These are phyloP conservation scores for Musa acuminata DNA, from an alignment of 176 grass and related monocot genomes.

Conservation along the genomic window DNA sequence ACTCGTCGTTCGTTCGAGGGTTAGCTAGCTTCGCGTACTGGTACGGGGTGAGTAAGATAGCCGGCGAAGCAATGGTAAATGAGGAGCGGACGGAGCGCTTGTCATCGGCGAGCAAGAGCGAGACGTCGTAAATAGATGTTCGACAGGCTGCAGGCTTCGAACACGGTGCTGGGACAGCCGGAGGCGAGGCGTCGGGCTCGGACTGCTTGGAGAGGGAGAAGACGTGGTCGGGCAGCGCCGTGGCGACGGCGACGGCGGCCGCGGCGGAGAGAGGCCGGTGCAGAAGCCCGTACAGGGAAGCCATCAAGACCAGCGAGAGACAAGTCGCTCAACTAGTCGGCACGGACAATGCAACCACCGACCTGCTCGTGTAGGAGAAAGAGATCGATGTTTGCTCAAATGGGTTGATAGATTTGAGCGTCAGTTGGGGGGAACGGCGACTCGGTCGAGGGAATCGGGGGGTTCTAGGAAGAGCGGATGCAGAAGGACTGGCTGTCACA, in stretches of 20 bases:
- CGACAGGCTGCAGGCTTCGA: too few relatives aligned
- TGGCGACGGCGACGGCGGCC: slow-evolving; percentile 47
- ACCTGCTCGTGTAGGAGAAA: background rate
- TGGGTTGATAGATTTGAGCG: background rate
- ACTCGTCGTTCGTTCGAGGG: background rate
- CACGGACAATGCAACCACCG: background rate
- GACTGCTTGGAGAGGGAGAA: slow-evolving; percentile 35
- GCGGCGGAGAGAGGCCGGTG: slow-evolving; percentile 69
- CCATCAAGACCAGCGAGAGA: slow-evolving; percentile 25
- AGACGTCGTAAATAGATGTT: background rate
- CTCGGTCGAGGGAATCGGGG: background rate
- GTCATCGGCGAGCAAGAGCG: slow-evolving; percentile 3
- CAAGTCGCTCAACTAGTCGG: background rate
- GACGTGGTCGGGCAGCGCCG: slow-evolving; percentile 40
- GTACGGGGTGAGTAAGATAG: slow-evolving; percentile 47
- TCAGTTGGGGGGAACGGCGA: too few relatives aligned
- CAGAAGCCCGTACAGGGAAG: slow-evolving; percentile 42
- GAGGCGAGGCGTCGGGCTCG: background rate
- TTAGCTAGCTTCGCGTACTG: slow-evolving; percentile 51
- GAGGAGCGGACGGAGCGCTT: slow-evolving; percentile 6
- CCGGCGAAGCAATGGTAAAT: slow-evolving; percentile 29
- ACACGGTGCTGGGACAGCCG: background rate
- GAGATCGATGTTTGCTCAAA: background rate
- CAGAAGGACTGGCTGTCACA: background rate
- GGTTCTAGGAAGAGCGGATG: background rate